phyloP scores from a whole-genome alignment of 306 rosid genomes.

The Albizia julibrissin region DNA sequence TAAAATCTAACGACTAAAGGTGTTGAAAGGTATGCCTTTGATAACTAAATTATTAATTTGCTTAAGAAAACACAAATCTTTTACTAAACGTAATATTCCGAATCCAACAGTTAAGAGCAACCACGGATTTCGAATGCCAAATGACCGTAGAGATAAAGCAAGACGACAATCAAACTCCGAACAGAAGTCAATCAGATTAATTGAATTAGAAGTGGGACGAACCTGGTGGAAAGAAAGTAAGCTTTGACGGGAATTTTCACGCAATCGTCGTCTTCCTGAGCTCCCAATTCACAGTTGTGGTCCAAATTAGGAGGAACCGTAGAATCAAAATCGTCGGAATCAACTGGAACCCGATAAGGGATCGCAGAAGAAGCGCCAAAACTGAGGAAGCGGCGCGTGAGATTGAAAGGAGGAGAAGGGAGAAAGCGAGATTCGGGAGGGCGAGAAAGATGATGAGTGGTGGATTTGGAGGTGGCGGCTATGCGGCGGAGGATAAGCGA shows the following conservation, averaged over 20 bases:
- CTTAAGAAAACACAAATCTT: not conserved
- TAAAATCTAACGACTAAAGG: not conserved
- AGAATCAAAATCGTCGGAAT: slow-evolving; percentile 46
- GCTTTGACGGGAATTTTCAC: slow-evolving; percentile 83
- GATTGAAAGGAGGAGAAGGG: not conserved
- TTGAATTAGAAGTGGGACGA: slow-evolving; percentile 1
- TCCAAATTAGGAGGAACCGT: slow-evolving; percentile 26
- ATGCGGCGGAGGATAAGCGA: slow-evolving; percentile 52
- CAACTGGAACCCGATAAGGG: slow-evolving; percentile 43
- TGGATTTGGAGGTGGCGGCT: slow-evolving; percentile 38
- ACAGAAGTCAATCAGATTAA: slow-evolving; percentile 23
- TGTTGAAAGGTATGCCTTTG: not conserved
- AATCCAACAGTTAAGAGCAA: slow-evolving; percentile 27
- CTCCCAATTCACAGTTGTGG: slow-evolving; percentile 28
- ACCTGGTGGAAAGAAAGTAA: slow-evolving; percentile 91
- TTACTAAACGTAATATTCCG: not conserved
- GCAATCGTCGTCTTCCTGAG: slow-evolving; percentile 38
- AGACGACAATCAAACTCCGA: not conserved
- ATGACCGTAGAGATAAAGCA: not conserved
- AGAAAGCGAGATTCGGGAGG: slow-evolving; percentile 24
- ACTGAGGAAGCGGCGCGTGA: slow-evolving; percentile 32
- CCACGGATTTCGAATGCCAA: not conserved
- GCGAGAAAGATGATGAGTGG: not conserved
- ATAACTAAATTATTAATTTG: not conserved
- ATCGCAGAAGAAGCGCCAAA: slow-evolving; percentile 57